Base-by-base conservation (phyloP, 306 rosid species). In the Ceratonia siliqua region DNA sequence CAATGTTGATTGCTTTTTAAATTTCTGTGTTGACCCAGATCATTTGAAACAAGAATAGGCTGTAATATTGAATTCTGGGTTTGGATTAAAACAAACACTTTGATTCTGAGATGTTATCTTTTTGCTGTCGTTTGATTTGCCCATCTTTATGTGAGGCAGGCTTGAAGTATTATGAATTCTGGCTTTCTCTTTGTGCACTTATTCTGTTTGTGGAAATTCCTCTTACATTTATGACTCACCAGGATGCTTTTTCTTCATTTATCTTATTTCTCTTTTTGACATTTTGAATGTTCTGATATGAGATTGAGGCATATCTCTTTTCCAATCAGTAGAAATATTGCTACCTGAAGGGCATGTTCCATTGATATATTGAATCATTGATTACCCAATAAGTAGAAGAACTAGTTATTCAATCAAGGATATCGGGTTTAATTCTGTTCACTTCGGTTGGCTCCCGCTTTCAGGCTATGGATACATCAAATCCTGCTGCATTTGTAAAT, bases 401-500 rank as follows among this genome's bases (percentile, higher is more conserved):
- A 46, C 58, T 0, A 21, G 12, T 58, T 59, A 17, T 25, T 52
- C 38, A 43, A 30, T 57, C 14, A n/a, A 9, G 24, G 33, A 3
- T 2, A 1, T 24, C 11, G 24, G 52, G 65, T 0, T 42, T 70
- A 71, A 50, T 57, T 70, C 5, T 75, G 17, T 32, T 42, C 21
- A 18, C 30, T 75, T 30, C 12, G 66, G 12, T 38, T 76, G 52
- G 20, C 64, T 21, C 20, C 1, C 57, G 0, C 17, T 79, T 76
- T 74, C 70, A 82, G 89, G 56, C 13, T 21, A 86, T 86, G 87
- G 87, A 86, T 41, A 82, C 63, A 0, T 86, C 89, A 65, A 86
- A 74, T 43, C 89, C 89, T 18, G 79, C 87, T 32, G 87, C 78
- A 2, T 76, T 86, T 83, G 89, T 83, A 22, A 86, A 86, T 70